Base-by-base conservation (phyloP, 2,329 filamentous ascomycete species). In the Ilyonectria sp. region DNA sequence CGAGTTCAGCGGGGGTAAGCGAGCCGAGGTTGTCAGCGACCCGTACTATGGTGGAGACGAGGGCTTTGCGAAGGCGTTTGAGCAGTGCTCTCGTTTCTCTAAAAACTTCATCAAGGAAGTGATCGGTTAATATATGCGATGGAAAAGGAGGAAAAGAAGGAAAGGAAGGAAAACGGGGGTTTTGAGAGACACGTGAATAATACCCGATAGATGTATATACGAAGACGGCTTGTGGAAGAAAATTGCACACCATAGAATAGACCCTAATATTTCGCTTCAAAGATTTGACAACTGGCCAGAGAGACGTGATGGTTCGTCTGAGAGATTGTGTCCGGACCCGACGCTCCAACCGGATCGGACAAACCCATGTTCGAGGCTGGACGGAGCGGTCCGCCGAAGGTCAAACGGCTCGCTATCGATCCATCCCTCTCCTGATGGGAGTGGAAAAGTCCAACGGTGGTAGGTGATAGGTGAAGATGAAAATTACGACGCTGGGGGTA, bases 11-110 rank as follows among this genome's bases (percentile, higher is more conserved):
- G 93, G 92, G 4, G 89, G 84, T 37, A 76, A 75, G 65, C 88
- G 82, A 73, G 86, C 87, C 21, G 93, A 97, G 83, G 87, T 93
- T 54, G 91, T 98, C 9, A 85, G 89, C 65, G 96, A 98, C 80
- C 96, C 96, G 15, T 99, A 98, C 82, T 98, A 98, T 80, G 94
- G 94, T n/a, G 94, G 90, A 13, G 83, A 85, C 4, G 88, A 93
- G 73, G 94, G 94, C 2, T 98, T 98, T 78, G 89, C 92, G 75
- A 89, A 87, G 76, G 94, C 94, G n/a, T 98, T 93, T 81, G 90
- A 95, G 82, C 95, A 98, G 85, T 92, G 92, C 69, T 83, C 86
- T 67, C 86, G 92, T 69, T 97, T 97, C 79, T 91, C 93, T 2
- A 87, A 86, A 78, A 94, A 92, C 62, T 94, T 98, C 75, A 74